Evolutionary conservation across 768 basidiomycete genomes (phyloP), one percentile per base, ranked within the genome.

Genomic region (Tulasnella sp.): DNA sequence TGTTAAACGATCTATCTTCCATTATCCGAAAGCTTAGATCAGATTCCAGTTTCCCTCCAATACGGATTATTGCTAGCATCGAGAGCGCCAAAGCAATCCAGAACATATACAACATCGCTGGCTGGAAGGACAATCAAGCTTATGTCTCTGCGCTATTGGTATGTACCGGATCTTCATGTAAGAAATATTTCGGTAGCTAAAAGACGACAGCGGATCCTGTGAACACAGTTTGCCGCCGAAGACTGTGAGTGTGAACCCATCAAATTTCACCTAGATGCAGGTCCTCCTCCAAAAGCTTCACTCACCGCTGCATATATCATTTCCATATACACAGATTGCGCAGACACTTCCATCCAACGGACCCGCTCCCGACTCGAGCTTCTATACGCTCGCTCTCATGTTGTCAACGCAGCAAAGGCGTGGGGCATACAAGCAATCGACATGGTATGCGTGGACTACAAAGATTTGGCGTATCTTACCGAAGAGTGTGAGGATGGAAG

Each of bases 371-470:
- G 87, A 27, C 74, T 73, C 43, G 93, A 96, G 68, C 72, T 97
- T 38, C 75, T 92, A 4, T 91, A 80, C 64, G 84, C 92, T 7
- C 83, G 93, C 11, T 91, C 89, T 1, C 79, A 83, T 59, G 79
- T 94, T 48, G 87, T 86, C 9, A 78, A 85, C 46, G 79, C 81
- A 0, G 91, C 93, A 4, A 90, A 85, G 66, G 87, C 92, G 2
- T 91, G 84, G 65, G 80, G 80, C 0, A 74, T 96, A 7, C 80
- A 84, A 21, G 87, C 92, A 2, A 88, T 97, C 65, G 93, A 97
- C 69, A 87, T 96, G 87, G 93, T 93, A 8, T 92, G 90, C 65
- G 82, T 92, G 34, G 83, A 92, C 66, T 93, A 92, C 72, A 86
- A 84, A 65, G 82, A 92, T 66, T 65, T 73, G 9, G 74, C 77